These are phyloP conservation scores for Symbiodinium pilosum DNA, from an alignment of 73 alveolate genomes.

Conservation along the genomic window DNA sequence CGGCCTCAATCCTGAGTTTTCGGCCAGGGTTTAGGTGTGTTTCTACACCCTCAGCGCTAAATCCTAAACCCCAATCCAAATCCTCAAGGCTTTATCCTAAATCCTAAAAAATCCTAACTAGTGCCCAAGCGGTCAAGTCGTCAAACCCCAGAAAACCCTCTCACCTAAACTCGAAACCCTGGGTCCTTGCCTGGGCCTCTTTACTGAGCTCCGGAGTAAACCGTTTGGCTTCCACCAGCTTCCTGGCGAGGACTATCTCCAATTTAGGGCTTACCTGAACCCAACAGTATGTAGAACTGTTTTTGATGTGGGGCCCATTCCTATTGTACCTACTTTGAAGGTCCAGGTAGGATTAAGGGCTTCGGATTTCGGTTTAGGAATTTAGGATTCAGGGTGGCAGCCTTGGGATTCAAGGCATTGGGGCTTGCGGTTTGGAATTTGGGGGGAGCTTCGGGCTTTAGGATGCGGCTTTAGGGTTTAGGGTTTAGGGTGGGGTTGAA, in stretches of 20 bases:
- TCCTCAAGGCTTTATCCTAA: too few relatives aligned
- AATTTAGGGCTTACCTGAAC: not conserved
- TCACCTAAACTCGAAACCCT: not conserved
- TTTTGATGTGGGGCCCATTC: not conserved
- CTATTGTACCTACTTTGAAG: not conserved
- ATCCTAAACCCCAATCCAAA: too few relatives aligned
- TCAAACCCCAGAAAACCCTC: not conserved
- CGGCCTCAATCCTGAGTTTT: too few relatives aligned
- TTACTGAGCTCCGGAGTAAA: slow-evolving; percentile 50
- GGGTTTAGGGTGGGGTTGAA: not conserved
- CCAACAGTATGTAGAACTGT: too few relatives aligned
- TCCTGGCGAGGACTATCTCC: not conserved
- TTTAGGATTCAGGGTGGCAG: too few relatives aligned
- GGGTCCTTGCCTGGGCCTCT: slow-evolving; percentile 41
- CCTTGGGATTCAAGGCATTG: not conserved
- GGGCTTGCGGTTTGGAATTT: not conserved
- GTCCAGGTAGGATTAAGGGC: too few relatives aligned
- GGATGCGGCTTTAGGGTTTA: not conserved
- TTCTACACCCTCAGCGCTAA: too few relatives aligned
- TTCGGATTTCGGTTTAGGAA: too few relatives aligned
- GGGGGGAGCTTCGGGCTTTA: not conserved
- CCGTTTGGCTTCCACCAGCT: slow-evolving; percentile 72
- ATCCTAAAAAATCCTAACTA: not conserved
- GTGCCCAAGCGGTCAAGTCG: not conserved
- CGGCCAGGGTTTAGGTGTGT: too few relatives aligned